These are phyloP conservation scores for Neurospora pannonica DNA, from an alignment of 495 filamentous ascomycete species.

Conservation along the genomic window DNA sequence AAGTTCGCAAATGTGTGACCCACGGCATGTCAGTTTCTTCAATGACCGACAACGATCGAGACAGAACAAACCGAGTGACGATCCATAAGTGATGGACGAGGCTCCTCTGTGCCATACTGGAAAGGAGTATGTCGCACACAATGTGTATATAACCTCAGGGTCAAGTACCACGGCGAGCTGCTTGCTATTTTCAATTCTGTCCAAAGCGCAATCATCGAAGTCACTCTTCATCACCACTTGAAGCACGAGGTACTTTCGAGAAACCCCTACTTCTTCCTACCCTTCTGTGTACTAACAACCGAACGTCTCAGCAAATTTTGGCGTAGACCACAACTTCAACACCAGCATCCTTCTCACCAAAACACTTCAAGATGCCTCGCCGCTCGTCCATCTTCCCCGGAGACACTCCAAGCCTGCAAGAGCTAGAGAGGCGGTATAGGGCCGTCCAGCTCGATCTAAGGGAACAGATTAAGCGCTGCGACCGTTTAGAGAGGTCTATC, in stretches of 20 bases:
- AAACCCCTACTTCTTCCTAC: not conserved
- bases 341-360: not conserved
- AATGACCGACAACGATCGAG: not conserved
- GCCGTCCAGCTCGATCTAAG: not conserved
- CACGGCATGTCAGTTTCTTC: not conserved
- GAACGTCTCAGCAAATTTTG: not conserved
- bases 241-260: not conserved
- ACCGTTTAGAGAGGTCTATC: not conserved
- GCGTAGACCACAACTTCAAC: not conserved
- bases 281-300: not conserved
- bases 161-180: not conserved
- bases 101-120: not conserved
- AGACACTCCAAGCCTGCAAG: not conserved
- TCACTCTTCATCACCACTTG: not conserved
- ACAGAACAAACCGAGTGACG: not conserved
- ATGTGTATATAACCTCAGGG: not conserved
- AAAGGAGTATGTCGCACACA: not conserved
- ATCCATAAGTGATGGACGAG: not conserved
- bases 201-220: not conserved
- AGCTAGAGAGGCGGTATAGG: not conserved
- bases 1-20: not conserved
- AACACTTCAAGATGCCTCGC: not conserved
- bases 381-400: not conserved
- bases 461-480: not conserved
- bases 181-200: not conserved